phyloP scores from a whole-genome alignment of 306 rosid species.

The Prunus campanulata region DNA sequence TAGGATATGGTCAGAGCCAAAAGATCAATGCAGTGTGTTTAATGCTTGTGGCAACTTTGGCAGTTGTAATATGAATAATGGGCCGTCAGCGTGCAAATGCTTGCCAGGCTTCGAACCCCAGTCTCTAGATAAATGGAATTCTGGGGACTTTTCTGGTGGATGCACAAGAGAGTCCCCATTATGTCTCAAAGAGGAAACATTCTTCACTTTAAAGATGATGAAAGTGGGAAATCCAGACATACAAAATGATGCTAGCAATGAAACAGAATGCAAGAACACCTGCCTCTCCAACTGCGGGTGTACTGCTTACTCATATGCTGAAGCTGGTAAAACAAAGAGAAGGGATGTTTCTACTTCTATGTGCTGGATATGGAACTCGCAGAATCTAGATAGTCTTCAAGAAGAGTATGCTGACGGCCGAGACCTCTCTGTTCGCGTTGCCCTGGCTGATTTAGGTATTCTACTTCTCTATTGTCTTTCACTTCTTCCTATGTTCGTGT shows the following conservation, averaged over 20 bases:
- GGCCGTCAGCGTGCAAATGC: conserved; percentile 21
- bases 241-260: not conserved
- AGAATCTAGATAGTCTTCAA: conserved; percentile 9
- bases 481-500: too few relatives aligned
- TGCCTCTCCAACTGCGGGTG: too few relatives aligned
- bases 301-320: too few relatives aligned
- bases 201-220: conserved; percentile 14
- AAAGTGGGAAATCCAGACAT: not conserved
- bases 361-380: conserved; percentile 30
- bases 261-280: conserved; percentile 20
- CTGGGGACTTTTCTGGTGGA: conserved; percentile 11
- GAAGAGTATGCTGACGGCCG: not conserved
- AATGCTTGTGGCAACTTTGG: conserved; percentile 38
- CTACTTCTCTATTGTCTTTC: too few relatives aligned
- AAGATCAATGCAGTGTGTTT: not conserved
- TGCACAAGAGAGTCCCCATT: conserved; percentile 6
- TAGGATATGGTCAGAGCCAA: conserved; percentile 15
- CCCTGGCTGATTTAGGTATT: conserved; percentile 32
- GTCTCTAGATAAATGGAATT: not conserved
- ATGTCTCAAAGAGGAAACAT: not conserved
- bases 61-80: conserved; percentile 16
- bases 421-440: conserved; percentile 20
- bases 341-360: accelerated
- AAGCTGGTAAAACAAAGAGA: too few relatives aligned
- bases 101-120: conserved; percentile 37